Conservation (phyloP, 129 eudicot species). For the Ambrosia artemisiifolia region DNA sequence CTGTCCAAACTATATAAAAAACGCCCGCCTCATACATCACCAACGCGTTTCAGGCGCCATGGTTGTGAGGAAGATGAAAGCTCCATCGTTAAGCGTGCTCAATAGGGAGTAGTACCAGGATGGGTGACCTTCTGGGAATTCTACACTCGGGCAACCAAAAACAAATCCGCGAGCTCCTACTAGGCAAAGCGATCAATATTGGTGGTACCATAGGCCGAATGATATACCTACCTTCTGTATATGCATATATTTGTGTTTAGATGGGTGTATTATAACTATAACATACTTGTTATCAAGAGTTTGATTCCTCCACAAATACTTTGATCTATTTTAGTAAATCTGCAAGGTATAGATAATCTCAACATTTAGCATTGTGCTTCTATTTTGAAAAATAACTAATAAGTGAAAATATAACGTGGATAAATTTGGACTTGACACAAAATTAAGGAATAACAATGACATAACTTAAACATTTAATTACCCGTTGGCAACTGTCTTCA, state of each 20-base stretch:
- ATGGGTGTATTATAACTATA: background rate
- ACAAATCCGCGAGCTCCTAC: too few species aligned
- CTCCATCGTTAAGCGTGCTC: too few species aligned
- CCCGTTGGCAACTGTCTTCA: constrained; percentile 17
- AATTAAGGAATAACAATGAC: background rate
- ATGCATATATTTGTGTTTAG: background rate
- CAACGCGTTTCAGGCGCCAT: too few species aligned
- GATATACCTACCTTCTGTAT: background rate
- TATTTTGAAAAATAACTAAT: background rate
- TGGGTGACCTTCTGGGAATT: too few species aligned
- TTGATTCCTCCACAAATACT: background rate
- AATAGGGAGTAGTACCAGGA: too few species aligned
- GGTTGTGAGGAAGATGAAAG: too few species aligned
- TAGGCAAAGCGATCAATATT: too few species aligned
- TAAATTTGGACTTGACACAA: background rate
- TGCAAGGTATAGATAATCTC: background rate
- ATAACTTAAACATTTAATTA: background rate
- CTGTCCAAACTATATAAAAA: too few species aligned
- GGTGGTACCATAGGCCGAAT: too few species aligned
- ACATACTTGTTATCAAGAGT: background rate
- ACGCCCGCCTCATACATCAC: too few species aligned
- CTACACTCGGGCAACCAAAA: too few species aligned
- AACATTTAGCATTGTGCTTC: background rate
- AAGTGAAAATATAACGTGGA: background rate
- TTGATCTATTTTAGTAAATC: background rate